Evolutionary conservation across 139 green algal genomes (phyloP).

Genomic region (Coccomyxa sp.): DNA sequence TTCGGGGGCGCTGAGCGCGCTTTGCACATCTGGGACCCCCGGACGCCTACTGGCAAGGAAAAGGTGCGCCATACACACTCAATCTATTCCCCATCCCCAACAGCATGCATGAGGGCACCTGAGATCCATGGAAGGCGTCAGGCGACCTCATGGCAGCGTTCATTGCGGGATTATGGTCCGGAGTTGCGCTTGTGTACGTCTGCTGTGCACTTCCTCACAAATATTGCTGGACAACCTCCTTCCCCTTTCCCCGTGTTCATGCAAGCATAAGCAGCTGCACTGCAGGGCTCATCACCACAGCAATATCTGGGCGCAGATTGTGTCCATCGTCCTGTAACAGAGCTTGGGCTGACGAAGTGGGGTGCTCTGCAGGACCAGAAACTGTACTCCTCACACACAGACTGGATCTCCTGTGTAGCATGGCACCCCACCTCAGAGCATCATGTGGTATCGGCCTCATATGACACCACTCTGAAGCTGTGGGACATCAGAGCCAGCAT

Average conservation of each 20-base stretch:
- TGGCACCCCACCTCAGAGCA: conserved; percentile 60
- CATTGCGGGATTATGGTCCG: too few species aligned
- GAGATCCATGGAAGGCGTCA: too few species aligned
- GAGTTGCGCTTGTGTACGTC: too few species aligned
- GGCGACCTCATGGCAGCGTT: too few species aligned
- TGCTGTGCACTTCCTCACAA: too few species aligned
- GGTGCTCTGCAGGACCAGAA: conserved; percentile 25
- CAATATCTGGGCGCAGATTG: not conserved
- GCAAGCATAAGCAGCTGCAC: not conserved
- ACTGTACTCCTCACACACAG: conserved; percentile 42
- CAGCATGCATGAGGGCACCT: too few species aligned
- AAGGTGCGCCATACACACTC: conserved; percentile 16
- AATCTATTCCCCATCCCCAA: not conserved
- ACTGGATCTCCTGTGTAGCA: conserved; percentile 62
- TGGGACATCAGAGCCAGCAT: conserved; percentile 56
- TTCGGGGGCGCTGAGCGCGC: conserved; percentile 65
- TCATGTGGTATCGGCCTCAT: conserved; percentile 58
- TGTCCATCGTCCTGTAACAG: not conserved
- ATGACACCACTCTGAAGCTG: conserved; percentile 53
- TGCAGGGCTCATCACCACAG: not conserved
- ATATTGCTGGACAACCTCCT: too few species aligned
- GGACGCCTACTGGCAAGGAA: conserved; percentile 33
- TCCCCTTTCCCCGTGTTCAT: too few species aligned
- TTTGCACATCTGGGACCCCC: conserved; percentile 77
- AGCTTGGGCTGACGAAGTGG: not conserved